Conservation (phyloP, 2,329 filamentous ascomycete species). For the Ophiostoma quercus region DNA sequence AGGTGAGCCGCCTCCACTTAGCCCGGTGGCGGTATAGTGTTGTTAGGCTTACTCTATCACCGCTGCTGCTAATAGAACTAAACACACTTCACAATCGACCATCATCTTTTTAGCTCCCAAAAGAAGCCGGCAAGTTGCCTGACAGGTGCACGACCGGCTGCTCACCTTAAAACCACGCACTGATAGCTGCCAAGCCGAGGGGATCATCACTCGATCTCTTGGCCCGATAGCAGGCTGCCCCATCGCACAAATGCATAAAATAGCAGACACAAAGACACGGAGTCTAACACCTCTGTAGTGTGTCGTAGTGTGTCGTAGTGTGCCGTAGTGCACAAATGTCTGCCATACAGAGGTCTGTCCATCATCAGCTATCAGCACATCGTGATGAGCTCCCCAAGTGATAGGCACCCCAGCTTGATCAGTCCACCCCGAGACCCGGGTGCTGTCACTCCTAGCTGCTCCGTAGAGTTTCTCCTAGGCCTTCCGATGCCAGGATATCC, state of each 20-base stretch:
- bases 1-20: background rate
- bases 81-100: background rate
- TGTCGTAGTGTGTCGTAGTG: background rate
- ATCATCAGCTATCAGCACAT: background rate
- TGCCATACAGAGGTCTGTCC: background rate
- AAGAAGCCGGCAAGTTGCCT: background rate
- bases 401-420: background rate
- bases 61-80: too few relatives aligned
- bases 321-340: background rate
- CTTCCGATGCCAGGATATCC: background rate
- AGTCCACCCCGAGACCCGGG: background rate
- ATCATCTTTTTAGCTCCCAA: background rate
- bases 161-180: conserved; percentile 1
- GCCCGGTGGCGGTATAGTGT: too few relatives aligned
- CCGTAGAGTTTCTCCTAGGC: background rate
- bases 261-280: background rate
- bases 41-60: too few relatives aligned
- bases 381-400: background rate
- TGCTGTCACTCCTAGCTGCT: background rate
- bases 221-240: background rate
- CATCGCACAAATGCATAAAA: background rate
- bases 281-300: background rate
- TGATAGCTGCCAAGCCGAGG: background rate
- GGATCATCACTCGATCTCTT: background rate
- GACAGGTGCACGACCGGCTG: background rate